Conservation (phyloP, 1,284 basidiomycete species). For the Malassezia restricta region DNA sequence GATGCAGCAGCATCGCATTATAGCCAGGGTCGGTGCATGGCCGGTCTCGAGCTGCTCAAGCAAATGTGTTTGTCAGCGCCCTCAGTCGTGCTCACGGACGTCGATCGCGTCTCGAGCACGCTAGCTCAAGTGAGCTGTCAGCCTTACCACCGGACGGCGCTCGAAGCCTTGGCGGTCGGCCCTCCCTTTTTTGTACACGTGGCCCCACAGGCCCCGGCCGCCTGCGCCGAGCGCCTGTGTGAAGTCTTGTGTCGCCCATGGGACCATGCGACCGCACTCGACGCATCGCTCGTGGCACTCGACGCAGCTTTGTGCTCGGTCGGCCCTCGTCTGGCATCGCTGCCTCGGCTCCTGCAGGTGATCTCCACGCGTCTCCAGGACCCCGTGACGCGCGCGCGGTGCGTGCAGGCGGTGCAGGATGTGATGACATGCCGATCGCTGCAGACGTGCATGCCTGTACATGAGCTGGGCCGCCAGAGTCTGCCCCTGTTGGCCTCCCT, state of each 20-base stretch:
- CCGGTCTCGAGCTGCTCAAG: conserved; percentile 1
- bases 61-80: neutral
- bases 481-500: conserved; percentile 1
- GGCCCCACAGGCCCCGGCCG: neutral
- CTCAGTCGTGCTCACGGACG: conserved; percentile 45
- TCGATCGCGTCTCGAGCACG: conserved; percentile 59
- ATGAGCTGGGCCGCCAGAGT: neutral
- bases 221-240: conserved; percentile 52
- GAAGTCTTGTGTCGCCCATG: conserved; percentile 64
- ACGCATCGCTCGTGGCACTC: conserved; percentile 66
- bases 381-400: conserved; percentile 48
- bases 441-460: conserved; percentile 54
- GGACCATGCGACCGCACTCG: conserved; percentile 80
- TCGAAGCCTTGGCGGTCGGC: conserved; percentile 54
- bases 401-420: conserved; percentile 48
- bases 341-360: conserved; percentile 52
- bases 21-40: neutral
- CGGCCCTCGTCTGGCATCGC: conserved; percentile 55
- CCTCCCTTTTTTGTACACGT: conserved; percentile 47
- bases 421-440: conserved; percentile 47
- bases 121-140: conserved; percentile 59
- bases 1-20: neutral
- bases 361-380: conserved; percentile 63
- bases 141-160: conserved; percentile 47
- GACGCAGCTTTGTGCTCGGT: conserved; percentile 77